Conservation (phyloP, 371 early-diverging fungal genomes). For the Mucor sp. region DNA sequence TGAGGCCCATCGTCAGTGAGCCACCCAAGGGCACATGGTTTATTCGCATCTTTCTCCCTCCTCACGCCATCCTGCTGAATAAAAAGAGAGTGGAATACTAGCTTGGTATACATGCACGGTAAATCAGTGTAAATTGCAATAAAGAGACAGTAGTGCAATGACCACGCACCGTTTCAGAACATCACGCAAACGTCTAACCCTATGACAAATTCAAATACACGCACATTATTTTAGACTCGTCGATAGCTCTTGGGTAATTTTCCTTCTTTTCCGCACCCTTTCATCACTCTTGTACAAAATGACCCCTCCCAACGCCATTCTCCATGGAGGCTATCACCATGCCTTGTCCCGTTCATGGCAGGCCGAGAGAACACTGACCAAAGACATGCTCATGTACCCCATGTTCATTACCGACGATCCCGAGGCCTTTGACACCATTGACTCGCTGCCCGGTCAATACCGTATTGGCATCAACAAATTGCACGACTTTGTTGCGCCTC, state of each 20-base stretch:
- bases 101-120: too few relatives aligned
- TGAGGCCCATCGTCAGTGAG: not conserved
- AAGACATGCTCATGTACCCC: conserved; percentile 87
- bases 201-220: too few relatives aligned
- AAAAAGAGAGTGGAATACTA: not conserved
- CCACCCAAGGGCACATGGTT: not conserved
- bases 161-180: too few relatives aligned
- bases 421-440: conserved; percentile 75
- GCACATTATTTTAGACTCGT: too few relatives aligned
- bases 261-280: too few relatives aligned
- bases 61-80: not conserved
- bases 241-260: too few relatives aligned
- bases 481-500: conserved; percentile 72
- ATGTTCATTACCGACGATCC: conserved; percentile 88
- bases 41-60: not conserved
- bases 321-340: conserved; percentile 90
- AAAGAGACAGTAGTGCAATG: too few relatives aligned
- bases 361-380: conserved; percentile 64
- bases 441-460: conserved; percentile 86
- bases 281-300: conserved; percentile 6
- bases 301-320: conserved; percentile 57
- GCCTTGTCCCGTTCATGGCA: conserved; percentile 84
- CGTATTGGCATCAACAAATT: conserved; percentile 84
- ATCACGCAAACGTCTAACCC: too few relatives aligned
- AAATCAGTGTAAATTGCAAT: too few relatives aligned